Evolutionary conservation across 2,329 filamentous ascomycete genomes (phyloP), one percentile per base, ranked within the genome.

Genomic region (Catunica adiposa): DNA sequence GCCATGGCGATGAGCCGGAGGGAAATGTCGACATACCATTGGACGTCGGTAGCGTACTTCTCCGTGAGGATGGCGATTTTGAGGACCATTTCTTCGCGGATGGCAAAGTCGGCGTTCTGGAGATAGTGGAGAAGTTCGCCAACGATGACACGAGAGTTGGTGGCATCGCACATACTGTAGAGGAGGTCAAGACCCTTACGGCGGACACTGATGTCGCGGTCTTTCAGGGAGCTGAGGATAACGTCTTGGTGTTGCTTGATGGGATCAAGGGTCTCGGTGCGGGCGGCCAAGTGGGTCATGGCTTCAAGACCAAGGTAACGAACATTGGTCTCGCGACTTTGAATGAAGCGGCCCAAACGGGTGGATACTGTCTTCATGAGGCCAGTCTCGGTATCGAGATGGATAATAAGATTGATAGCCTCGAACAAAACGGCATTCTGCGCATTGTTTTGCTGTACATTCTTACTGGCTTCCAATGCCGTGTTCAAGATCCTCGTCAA

Each of bases 1-100:
- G 94, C 92, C 80, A 97, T 89, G 58, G 90, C 89, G 58, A 98
- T 89, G 54, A 98, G 78, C 56, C 90, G 82, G 61, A 98, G 75
- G 9, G 92, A 95, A 62, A 97, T 96, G 66, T 98, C 90, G 60
- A 98, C 94, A 68, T 98, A 98, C 92, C 92, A 98, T 71, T 97
- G 90, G 20, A 95, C 87, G 64, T 98, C 92, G 0, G 89, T 96
- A 23, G 92, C 92, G 66, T 98, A 98, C 66, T 97, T 97, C 67
- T 98, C 92, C 0, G 94, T 97, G 61, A 98, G 70, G 64, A 98
- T 98, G 54, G 92, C 92, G 69, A 98, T 95, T 71, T 98, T 98
- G 60, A 98, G 75, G 3, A 97, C 92, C 92, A 98, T 98, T 68
- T 98, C 92, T 71, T 98, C 94, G 60, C 94, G 82, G 63, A 98